A percentile compares a stretch with the other conserved stretches of the same genome.
Conservation (phyloP, 305 asterid genomes). For the Plantago coronopus region DNA sequence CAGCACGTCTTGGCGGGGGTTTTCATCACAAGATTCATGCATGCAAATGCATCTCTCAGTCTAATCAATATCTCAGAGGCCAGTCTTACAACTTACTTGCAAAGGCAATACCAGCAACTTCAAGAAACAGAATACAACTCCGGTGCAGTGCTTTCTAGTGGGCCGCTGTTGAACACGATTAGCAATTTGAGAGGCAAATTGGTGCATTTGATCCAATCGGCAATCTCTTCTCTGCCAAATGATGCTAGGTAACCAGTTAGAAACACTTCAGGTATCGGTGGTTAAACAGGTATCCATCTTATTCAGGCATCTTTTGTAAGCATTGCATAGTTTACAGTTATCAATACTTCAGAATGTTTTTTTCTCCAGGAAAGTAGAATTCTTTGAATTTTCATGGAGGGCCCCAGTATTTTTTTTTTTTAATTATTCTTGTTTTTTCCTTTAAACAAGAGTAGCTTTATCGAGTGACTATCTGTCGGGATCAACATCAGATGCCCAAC, state of each 20-base stretch:
- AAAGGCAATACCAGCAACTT: conserved; percentile 35
- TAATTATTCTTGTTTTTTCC: no score
- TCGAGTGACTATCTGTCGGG: no score
- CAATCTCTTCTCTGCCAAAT: conserved; percentile 43
- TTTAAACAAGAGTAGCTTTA: no score
- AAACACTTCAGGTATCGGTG: no score
- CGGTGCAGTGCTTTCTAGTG: conserved; percentile 29
- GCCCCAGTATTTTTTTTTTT: no score
- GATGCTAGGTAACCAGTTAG: conserved; percentile 34
- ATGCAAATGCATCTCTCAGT: conserved; percentile 58
- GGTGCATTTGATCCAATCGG: conserved; percentile 44
- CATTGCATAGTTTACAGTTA: no score
- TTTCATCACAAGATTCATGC: conserved; percentile 65
- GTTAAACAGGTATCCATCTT: no score
- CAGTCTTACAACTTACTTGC: conserved; percentile 56
- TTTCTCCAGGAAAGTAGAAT: no score
- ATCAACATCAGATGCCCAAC: no score
- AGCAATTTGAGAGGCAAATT: conserved; percentile 43
- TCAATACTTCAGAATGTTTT: no score
- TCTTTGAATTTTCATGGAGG: no score
- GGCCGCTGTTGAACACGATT: conserved; percentile 40
- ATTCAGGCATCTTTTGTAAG: no score
- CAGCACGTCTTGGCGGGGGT: conserved; percentile 82
- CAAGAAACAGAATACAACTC: conserved; percentile 23
- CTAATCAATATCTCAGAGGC: conserved; percentile 69